Conservation (phyloP, 495 filamentous ascomycete species). For the Schizothecium vesticola region DNA sequence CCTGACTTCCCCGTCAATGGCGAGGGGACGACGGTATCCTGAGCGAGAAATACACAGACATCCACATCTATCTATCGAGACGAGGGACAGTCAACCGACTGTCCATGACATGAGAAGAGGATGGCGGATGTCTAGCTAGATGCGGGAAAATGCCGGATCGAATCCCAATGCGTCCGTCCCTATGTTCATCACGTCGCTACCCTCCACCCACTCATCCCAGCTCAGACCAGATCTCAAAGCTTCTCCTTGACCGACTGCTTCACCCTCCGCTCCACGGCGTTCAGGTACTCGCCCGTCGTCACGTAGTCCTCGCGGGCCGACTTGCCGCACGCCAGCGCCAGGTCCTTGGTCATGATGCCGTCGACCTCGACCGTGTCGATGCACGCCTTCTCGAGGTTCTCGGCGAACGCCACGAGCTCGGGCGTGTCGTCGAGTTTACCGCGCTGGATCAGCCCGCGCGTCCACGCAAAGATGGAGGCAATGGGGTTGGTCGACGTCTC, state of each 20-base stretch:
- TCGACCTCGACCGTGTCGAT: slow-evolving; percentile 88
- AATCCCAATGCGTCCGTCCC: not conserved
- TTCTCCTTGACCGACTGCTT: slow-evolving; percentile 56
- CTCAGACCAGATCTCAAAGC: slow-evolving; percentile 36
- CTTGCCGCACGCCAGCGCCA: slow-evolving; percentile 86
- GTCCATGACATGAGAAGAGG: not conserved
- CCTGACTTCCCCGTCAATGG: not conserved
- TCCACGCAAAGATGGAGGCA: slow-evolving; percentile 98
- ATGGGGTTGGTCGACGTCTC: slow-evolving; percentile 99
- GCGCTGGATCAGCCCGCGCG: slow-evolving; percentile 86
- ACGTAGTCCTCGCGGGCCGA: slow-evolving; percentile 76
- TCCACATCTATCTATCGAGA: not conserved
- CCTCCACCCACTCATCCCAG: too few relatives aligned
- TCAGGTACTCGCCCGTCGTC: slow-evolving; percentile 81
- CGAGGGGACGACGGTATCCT: not conserved
- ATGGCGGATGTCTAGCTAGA: not conserved
- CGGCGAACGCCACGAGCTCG: slow-evolving; percentile 81
- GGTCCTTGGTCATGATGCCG: slow-evolving; percentile 97
- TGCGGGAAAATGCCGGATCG: not conserved
- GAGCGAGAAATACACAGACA: not conserved
- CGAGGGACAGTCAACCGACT: not conserved
- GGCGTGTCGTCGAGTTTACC: slow-evolving; percentile 85
- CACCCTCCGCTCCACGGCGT: slow-evolving; percentile 81
- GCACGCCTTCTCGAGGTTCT: slow-evolving; percentile 89
- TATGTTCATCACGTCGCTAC: not conserved